These are phyloP conservation scores for Trichoderma asperelloides DNA, from an alignment of 495 filamentous ascomycete genomes.

Conservation along the genomic window DNA sequence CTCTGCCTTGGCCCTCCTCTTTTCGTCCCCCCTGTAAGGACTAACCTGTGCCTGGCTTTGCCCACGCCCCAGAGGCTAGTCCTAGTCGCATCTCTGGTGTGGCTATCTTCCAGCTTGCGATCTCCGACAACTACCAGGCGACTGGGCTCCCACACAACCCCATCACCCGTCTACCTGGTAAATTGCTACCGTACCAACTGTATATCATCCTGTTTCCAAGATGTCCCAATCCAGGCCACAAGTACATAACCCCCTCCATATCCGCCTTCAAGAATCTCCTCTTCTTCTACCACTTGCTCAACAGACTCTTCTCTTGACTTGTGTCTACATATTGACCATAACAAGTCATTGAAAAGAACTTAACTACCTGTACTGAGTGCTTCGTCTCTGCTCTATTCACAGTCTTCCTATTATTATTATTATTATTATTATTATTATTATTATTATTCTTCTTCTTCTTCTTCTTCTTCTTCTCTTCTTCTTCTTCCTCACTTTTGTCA, in stretches of 20 bases:
- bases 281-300: neutral
- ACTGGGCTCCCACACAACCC: neutral
- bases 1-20: neutral
- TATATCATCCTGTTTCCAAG: neutral
- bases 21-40: neutral
- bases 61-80: neutral
- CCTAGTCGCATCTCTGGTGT: neutral
- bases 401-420: too few relatives aligned
- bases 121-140: neutral
- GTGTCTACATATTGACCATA: neutral
- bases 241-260: neutral
- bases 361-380: neutral
- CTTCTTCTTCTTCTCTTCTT: too few relatives aligned
- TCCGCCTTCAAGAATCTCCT: neutral
- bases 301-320: neutral
- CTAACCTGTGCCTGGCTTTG: neutral
- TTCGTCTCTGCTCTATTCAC: neutral
- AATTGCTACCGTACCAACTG: neutral
- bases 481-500: neutral
- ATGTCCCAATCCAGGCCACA: neutral
- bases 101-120: neutral
- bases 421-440: too few relatives aligned
- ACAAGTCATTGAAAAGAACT: neutral
- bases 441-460: too few relatives aligned
- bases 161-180: neutral